phyloP scores from a whole-genome alignment of 345 rosid genomes.

The Citrus reticulata region DNA sequence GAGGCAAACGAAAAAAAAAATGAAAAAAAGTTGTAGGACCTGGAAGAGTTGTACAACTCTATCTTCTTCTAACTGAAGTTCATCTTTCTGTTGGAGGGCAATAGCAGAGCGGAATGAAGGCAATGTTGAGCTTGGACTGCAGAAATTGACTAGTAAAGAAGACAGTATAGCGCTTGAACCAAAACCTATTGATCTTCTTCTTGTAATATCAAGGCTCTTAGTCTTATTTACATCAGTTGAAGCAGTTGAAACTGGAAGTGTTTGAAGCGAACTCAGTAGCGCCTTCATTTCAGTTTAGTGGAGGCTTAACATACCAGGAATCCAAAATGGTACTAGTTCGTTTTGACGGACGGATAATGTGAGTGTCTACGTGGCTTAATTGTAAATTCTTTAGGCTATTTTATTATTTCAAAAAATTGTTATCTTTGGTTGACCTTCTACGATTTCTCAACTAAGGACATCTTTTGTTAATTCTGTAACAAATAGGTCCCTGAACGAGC shows the following conservation, averaged over 20 bases:
- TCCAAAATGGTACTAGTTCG: background rate
- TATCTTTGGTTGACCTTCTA: background rate
- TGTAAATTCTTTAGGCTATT: no score
- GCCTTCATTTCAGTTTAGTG: background rate
- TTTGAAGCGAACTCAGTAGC: conserved; percentile 11
- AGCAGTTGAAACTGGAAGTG: background rate
- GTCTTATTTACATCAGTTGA: conserved; percentile 14
- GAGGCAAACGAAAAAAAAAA: no score
- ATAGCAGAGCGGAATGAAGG: conserved; percentile 31
- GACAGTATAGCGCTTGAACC: conserved; percentile 37
- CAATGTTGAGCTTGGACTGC: conserved; percentile 6
- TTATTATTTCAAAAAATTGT: background rate
- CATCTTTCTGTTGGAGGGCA: conserved; percentile 47
- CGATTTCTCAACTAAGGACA: background rate
- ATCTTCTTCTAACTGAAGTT: conserved; percentile 67
- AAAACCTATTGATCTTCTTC: conserved; percentile 43
- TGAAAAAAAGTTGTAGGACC: conserved; percentile 29
- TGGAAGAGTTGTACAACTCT: conserved; percentile 66
- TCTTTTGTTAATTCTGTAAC: no score
- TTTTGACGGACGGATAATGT: background rate
- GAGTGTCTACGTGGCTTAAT: background rate
- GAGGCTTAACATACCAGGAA: background rate
- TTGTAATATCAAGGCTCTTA: conserved; percentile 14
- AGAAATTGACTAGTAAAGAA: conserved; percentile 33
- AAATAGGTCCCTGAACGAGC: no score